Conservation (phyloP, 352 stramenopile genomes). For the Pythium scleroteichum region DNA sequence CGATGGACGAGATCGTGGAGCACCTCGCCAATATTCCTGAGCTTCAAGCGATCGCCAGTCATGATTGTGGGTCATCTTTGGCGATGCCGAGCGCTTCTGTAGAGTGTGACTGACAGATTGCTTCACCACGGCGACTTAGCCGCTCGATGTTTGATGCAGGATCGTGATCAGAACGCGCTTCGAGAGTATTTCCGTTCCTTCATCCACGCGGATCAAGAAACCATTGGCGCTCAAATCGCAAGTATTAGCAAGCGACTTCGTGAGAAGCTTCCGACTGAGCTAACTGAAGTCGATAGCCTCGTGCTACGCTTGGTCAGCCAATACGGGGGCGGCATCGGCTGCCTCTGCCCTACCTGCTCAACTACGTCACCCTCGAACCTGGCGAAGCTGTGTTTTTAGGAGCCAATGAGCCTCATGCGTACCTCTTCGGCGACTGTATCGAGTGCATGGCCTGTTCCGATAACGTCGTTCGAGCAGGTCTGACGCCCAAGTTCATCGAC, state of each 20-base stretch:
- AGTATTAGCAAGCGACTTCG: slow-evolving; percentile 79
- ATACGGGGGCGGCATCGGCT: slow-evolving; percentile 97
- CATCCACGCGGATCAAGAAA: slow-evolving; percentile 70
- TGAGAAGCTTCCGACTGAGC: slow-evolving; percentile 15
- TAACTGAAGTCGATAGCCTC: slow-evolving; percentile 62
- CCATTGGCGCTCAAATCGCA: slow-evolving; percentile 71
- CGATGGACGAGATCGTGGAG: slow-evolving; percentile 90
- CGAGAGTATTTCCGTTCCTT: slow-evolving; percentile 78
- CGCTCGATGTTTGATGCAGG: slow-evolving; percentile 34
- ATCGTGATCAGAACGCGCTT: slow-evolving; percentile 46
- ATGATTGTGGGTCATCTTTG: slow-evolving; percentile 32
- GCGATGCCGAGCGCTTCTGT: too few species aligned
- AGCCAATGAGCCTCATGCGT: slow-evolving; percentile 99
- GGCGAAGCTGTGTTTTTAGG: slow-evolving; percentile 98
- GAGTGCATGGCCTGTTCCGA: slow-evolving; percentile 99
- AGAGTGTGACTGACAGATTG: too few species aligned
- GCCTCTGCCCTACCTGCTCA: slow-evolving; percentile 98
- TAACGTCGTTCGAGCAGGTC: slow-evolving; percentile 98
- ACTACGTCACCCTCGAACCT: slow-evolving; percentile 94
- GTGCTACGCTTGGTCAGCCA: slow-evolving; percentile 93
- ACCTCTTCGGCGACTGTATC: slow-evolving; percentile 95
- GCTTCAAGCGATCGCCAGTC: slow-evolving; percentile 72
- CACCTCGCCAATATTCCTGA: slow-evolving; percentile 90
- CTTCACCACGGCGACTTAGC: slow-evolving; percentile 23
- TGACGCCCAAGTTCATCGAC: slow-evolving; percentile 99